Evolutionary conservation across 352 stramenopile species (phyloP).

Genomic region (Globisporangium polare): DNA sequence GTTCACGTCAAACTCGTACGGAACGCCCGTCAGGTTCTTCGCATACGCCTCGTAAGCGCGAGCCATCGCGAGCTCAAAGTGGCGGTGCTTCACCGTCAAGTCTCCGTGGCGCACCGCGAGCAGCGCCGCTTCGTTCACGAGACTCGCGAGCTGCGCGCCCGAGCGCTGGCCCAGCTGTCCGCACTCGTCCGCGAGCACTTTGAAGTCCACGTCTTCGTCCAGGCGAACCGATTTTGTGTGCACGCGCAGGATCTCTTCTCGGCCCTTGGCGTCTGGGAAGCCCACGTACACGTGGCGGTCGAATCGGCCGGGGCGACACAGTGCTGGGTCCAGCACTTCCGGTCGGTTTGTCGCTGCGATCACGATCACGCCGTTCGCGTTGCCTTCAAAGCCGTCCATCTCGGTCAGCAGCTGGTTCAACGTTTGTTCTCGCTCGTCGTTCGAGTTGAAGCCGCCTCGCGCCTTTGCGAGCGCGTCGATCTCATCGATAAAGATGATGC

Average conservation of each 20-base stretch:
- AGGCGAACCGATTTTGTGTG: slow-evolving; percentile 61
- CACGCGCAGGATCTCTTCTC: slow-evolving; percentile 76
- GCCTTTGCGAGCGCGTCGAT: slow-evolving; percentile 93
- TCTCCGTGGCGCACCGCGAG: slow-evolving; percentile 69
- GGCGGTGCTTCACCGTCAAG: slow-evolving; percentile 49
- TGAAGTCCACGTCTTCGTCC: slow-evolving; percentile 48
- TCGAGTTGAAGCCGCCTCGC: slow-evolving; percentile 85
- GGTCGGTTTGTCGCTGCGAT: slow-evolving; percentile 96
- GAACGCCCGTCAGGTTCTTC: slow-evolving; percentile 51
- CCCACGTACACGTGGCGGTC: slow-evolving; percentile 96
- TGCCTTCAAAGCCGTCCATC: slow-evolving; percentile 91
- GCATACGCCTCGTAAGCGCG: slow-evolving; percentile 58
- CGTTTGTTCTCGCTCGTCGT: slow-evolving; percentile 96
- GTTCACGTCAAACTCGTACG: slow-evolving; percentile 53
- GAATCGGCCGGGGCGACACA: slow-evolving; percentile 96
- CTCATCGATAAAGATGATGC: slow-evolving; percentile 98
- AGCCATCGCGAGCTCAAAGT: slow-evolving; percentile 76
- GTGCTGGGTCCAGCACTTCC: slow-evolving; percentile 93
- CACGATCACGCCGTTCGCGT: slow-evolving; percentile 91
- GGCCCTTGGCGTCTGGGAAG: slow-evolving; percentile 89
- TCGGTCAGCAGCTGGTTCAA: slow-evolving; percentile 91
- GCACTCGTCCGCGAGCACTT: slow-evolving; percentile 49
- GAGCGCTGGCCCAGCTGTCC: slow-evolving; percentile 56
- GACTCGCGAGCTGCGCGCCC: slow-evolving; percentile 68
- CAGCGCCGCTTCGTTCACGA: slow-evolving; percentile 83